Evolutionary conservation across 257 asterid genomes (phyloP), one percentile per base, ranked within the genome.

Genomic region (Leonotis leonurus): DNA sequence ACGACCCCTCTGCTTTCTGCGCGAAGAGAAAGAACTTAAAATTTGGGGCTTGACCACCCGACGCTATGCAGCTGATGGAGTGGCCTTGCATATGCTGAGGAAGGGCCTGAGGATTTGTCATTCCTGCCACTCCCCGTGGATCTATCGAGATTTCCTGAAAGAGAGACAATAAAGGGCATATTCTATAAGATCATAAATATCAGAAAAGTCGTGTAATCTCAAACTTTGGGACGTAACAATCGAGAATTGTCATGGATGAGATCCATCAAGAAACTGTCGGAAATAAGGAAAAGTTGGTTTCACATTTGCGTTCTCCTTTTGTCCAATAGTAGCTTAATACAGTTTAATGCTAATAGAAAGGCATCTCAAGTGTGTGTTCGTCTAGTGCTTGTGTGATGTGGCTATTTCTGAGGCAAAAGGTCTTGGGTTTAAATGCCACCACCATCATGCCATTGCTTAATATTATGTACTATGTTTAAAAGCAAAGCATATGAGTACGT

Each of bases 11-110:
- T 33, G 80, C 92, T 60, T 83, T 85, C 56, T 85, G 96, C 24
- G 93, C 94, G 13, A 82, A 78, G 88, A 93, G 87, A 81, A 93
- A 93, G 87, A 85, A 89, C 83, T 89, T 89, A 12, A 85, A 89
- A 69, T 87, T 87, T 0, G 99, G 97, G 8, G 97, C 83, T 63
- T 89, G 99, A 46, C 97, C 96, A 43, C 99, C 99, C 7, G 99
- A 93, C 44, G 99, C 97, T 62, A 93, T 80, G 86, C 99, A 93
- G 80, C 80, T 81, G 68, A 93, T 81, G 18, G 83, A 82, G 64
- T 87, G 85, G 62, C 75, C 70, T 75, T 87, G 96, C 94, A 93
- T 85, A 78, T 93, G 95, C 36, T 75, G 88, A 48, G 84, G 75
- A 33, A 93, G 94, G 17, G 79, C 83, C 78, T 82, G 96, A 29